A percentile compares a stretch with the other conserved stretches of the same genome.
Evolutionary conservation across 73 alveolate genomes (phyloP).

Genomic region (Paramecium sonneborni): DNA sequence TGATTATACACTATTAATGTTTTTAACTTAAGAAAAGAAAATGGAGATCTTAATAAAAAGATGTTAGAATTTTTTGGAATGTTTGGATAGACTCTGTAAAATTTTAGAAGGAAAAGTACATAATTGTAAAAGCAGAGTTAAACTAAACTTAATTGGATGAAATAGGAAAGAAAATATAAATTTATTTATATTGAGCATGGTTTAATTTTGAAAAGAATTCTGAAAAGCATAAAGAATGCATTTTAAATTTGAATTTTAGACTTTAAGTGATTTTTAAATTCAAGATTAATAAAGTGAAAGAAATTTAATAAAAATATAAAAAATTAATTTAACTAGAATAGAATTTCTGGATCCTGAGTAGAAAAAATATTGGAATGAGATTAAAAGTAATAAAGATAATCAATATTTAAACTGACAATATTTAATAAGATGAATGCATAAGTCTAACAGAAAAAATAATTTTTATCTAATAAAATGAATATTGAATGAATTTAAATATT

Average conservation of each 20-base stretch:
- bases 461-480: neutral
- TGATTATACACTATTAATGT: neutral
- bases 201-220: neutral
- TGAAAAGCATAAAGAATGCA: neutral
- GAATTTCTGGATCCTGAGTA: conserved; percentile 10
- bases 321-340: neutral
- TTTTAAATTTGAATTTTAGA: no score
- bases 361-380: neutral
- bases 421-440: neutral
- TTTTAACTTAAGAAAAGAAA: no score
- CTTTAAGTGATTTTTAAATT: no score
- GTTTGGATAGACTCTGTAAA: neutral
- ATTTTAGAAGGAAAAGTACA: neutral
- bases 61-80: neutral
- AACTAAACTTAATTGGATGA: no score
- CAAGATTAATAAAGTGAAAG: no score
- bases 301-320: neutral
- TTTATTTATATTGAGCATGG: no score
- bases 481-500: conserved; percentile 12
- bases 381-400: neutral
- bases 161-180: no score
- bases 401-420: neutral
- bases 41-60: neutral
- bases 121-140: no score
- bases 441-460: neutral